Percentiles rank a stretch among this genome's conserved stretches.
Evolutionary conservation across 2,329 filamentous ascomycete genomes (phyloP).

Genomic region (Zymoseptoria ardabiliae): DNA sequence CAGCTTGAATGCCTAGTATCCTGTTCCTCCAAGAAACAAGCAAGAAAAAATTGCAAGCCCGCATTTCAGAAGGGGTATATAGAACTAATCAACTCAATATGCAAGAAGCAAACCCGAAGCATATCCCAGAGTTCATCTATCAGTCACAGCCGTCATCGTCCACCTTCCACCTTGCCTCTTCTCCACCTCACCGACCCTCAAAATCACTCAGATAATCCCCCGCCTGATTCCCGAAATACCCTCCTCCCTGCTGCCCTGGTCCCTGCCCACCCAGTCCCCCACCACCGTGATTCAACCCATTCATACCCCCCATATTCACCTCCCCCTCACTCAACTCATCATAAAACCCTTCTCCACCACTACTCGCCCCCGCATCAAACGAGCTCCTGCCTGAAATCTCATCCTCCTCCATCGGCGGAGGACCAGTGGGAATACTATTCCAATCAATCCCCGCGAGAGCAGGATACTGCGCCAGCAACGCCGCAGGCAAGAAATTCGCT

Average conservation of each 20-base stretch:
- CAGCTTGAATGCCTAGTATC: too few species aligned
- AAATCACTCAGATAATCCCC: constrained; percentile 29
- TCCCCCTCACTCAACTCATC: constrained; percentile 58
- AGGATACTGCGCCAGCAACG: constrained; percentile 84
- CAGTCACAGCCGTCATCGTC: neutral
- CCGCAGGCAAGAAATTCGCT: constrained; percentile 69
- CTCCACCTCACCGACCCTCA: constrained; percentile 23
- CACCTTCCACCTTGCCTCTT: neutral
- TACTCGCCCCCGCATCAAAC: constrained; percentile 63
- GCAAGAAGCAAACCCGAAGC: neutral
- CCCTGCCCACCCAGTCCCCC: constrained; percentile 13
- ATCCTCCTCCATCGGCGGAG: constrained; percentile 37
- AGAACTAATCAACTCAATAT: neutral
- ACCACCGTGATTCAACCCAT: constrained; percentile 16
- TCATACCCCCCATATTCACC: constrained; percentile 22
- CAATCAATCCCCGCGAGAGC: constrained; percentile 87
- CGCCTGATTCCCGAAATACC: constrained; percentile 6
- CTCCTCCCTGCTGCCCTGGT: constrained; percentile 1
- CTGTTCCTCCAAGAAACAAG: too few species aligned
- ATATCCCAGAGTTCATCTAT: neutral
- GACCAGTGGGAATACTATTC: constrained; percentile 60
- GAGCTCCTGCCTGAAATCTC: constrained; percentile 69
- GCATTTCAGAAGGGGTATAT: neutral
- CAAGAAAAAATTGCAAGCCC: neutral
- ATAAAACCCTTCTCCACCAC: constrained; percentile 50